Evolutionary conservation across 2,329 filamentous ascomycete genomes (phyloP).

Genomic region (Aspergillus ochraceoroseus): DNA sequence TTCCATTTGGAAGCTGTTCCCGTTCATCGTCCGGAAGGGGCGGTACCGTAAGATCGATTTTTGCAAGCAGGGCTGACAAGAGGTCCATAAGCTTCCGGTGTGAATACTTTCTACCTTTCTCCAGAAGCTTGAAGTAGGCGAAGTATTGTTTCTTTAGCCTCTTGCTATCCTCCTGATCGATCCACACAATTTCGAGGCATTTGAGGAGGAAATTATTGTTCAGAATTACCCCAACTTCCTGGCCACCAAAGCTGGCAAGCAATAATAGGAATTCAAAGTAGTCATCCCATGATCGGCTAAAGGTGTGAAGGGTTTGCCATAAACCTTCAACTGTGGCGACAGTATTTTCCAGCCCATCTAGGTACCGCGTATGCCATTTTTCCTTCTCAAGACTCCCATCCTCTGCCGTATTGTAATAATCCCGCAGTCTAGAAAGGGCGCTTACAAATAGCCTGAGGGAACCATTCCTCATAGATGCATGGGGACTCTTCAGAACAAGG

Average conservation of each 20-base stretch:
- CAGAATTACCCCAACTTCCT: constrained; percentile 57
- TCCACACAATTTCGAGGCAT: constrained; percentile 56
- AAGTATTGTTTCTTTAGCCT: constrained; percentile 54
- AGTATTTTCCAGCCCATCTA: constrained; percentile 29
- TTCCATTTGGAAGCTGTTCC: constrained; percentile 26
- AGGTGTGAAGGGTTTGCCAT: constrained; percentile 59
- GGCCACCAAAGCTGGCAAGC: constrained; percentile 59
- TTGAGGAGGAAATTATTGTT: constrained; percentile 57
- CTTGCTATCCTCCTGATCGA: constrained; percentile 50
- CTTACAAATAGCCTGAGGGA: constrained; percentile 50
- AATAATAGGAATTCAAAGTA: constrained; percentile 65
- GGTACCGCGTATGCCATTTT: constrained; percentile 27
- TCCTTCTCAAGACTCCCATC: constrained; percentile 24
- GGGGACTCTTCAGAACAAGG: constrained; percentile 59
- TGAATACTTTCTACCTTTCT: constrained; percentile 46
- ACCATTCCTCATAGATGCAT: constrained; percentile 52
- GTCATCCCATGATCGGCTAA: constrained; percentile 67
- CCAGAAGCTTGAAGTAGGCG: constrained; percentile 40
- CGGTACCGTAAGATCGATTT: constrained; percentile 36
- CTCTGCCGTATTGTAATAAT: constrained; percentile 24
- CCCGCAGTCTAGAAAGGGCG: constrained; percentile 53
- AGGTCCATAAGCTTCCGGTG: constrained; percentile 42
- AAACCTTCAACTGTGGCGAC: constrained; percentile 52
- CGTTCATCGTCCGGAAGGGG: constrained; percentile 26
- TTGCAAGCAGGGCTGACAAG: constrained; percentile 37